Conservation (phyloP, 208 protist genomes). For the Wallacemonas collosoma region DNA sequence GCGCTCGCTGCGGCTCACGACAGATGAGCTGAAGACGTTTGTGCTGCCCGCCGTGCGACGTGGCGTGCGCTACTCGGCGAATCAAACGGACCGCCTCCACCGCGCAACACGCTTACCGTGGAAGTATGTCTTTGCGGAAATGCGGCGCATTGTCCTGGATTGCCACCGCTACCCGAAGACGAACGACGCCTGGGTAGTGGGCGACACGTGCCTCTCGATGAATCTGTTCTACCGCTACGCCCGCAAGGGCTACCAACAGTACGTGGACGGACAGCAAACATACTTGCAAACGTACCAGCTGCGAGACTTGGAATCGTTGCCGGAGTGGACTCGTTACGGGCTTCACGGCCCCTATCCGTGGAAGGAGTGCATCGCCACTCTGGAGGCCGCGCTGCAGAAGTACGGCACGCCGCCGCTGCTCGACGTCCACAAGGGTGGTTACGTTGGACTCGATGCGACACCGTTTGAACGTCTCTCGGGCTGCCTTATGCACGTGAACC, state of each 20-base stretch:
- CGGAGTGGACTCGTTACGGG: slow-evolving; percentile 62
- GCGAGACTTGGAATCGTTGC: slow-evolving; percentile 69
- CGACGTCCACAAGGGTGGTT: slow-evolving; percentile 81
- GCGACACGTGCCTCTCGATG: slow-evolving; percentile 69
- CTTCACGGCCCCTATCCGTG: slow-evolving; percentile 77
- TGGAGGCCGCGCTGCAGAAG: slow-evolving; percentile 31
- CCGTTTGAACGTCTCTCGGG: slow-evolving; percentile 71
- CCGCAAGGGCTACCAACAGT: slow-evolving; percentile 60
- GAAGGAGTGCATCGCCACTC: slow-evolving; percentile 68
- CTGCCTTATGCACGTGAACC: slow-evolving; percentile 79
- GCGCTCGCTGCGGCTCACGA: slow-evolving; percentile 57
- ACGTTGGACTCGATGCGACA: slow-evolving; percentile 77
- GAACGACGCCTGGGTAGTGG: slow-evolving; percentile 83
- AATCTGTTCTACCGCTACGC: slow-evolving; percentile 71
- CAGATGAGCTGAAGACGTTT: slow-evolving; percentile 55
- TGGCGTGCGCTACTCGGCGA: slow-evolving; percentile 68
- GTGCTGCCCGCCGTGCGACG: slow-evolving; percentile 72
- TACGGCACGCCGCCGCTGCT: slow-evolving; percentile 48
- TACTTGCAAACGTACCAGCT: slow-evolving; percentile 72
- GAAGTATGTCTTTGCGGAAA: slow-evolving; percentile 68
- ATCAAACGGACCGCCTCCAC: slow-evolving; percentile 66
- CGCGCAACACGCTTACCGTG: slow-evolving; percentile 63
- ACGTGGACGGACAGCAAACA: slow-evolving; percentile 42
- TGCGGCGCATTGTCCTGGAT: slow-evolving; percentile 68
- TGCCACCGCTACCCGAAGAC: slow-evolving; percentile 81